phyloP scores from a whole-genome alignment of 257 asterid genomes.

The Cordia subcordata region DNA sequence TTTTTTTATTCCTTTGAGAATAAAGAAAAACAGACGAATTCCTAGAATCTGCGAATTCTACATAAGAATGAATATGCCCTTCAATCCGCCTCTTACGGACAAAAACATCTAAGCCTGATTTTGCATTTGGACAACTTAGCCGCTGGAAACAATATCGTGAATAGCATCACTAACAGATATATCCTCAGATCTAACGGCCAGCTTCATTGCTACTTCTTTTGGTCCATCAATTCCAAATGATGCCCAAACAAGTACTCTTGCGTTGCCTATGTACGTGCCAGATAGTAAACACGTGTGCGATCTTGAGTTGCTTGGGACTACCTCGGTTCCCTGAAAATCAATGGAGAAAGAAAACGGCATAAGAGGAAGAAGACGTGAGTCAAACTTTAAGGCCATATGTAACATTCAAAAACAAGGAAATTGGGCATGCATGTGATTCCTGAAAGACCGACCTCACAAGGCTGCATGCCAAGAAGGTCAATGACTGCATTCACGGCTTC shows the following conservation, averaged over 20 bases:
- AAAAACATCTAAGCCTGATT: too few relatives aligned
- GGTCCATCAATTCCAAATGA: constrained; percentile 62
- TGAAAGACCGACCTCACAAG: constrained; percentile 4
- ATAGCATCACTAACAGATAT: constrained; percentile 64
- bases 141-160: constrained; percentile 79
- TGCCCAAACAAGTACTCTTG: constrained; percentile 64
- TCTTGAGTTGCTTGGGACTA: constrained; percentile 63
- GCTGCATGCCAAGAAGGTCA: constrained; percentile 68
- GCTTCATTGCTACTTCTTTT: constrained; percentile 80
- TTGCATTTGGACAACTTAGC: constrained; percentile 20
- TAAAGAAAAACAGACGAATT: too few relatives aligned
- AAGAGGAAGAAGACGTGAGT: neutral
- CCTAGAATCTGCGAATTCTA: too few relatives aligned
- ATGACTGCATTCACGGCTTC: constrained; percentile 93
- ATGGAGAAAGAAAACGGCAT: neutral
- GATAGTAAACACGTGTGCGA: constrained; percentile 73
- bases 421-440: neutral
- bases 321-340: constrained; percentile 66
- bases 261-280: constrained; percentile 71
- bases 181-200: constrained; percentile 75
- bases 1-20: too few relatives aligned
- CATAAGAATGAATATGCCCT: too few relatives aligned
- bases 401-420: neutral
- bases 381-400: too few relatives aligned
- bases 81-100: too few relatives aligned